These are phyloP conservation scores for Prunus yedoensis DNA, from an alignment of 331 rosid genomes.

Conservation along the genomic window DNA sequence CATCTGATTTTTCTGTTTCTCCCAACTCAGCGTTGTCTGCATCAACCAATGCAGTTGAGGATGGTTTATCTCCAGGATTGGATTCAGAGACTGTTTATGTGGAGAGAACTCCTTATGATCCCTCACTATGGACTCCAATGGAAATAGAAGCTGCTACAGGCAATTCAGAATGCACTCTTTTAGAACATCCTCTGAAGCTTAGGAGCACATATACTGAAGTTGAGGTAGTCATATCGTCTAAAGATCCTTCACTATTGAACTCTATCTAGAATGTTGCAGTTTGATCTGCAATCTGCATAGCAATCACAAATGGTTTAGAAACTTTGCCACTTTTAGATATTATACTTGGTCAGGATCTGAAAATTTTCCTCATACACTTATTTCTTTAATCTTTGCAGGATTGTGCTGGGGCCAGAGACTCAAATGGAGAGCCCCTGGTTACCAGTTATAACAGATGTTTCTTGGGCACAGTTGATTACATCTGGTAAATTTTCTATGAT, in stretches of 20 bases:
- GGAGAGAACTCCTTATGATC: slow-evolving; percentile 42
- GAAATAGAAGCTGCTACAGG: slow-evolving; percentile 87
- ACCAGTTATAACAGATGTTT: slow-evolving; percentile 82
- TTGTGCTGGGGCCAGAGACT: slow-evolving; percentile 65
- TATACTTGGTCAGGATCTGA: background rate
- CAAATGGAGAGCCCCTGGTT: slow-evolving; percentile 79
- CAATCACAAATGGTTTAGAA: background rate
- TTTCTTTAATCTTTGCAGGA: slow-evolving; percentile 45
- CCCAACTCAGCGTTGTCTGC: slow-evolving; percentile 23
- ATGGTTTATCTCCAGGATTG: slow-evolving; percentile 32
- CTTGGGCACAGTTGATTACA: slow-evolving; percentile 87
- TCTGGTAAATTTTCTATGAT: slow-evolving; percentile 55
- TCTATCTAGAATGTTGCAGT: slow-evolving; percentile 1
- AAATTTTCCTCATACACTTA: background rate
- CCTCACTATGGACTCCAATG: slow-evolving; percentile 81
- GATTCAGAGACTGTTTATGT: slow-evolving; percentile 30
- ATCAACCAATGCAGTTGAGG: slow-evolving; percentile 33
- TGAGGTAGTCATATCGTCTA: slow-evolving; percentile 42
- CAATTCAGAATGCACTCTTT: slow-evolving; percentile 54
- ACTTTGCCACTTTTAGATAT: slow-evolving; percentile 6
- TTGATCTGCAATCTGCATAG: background rate
- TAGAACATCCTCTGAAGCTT: slow-evolving; percentile 71
- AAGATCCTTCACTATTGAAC: background rate
- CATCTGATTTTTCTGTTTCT: slow-evolving; percentile 35
- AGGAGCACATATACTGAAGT: slow-evolving; percentile 80